Conservation (phyloP, 345 rosid species). For the Eutrema heterophyllum region DNA sequence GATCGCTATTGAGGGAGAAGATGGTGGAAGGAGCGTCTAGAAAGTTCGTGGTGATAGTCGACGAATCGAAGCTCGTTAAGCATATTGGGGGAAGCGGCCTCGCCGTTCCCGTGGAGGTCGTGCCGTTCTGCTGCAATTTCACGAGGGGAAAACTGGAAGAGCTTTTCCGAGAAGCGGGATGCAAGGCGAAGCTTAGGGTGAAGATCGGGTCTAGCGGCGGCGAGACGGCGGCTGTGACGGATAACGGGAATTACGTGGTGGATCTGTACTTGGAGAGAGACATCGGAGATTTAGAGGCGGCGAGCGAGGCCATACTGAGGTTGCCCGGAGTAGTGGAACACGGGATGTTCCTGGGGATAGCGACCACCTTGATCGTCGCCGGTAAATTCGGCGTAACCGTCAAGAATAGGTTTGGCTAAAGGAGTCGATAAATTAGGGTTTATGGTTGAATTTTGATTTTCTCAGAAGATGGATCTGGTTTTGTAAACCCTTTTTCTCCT, state of each 20-base stretch:
- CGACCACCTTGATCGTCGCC: conserved; percentile 86
- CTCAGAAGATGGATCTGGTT: background rate
- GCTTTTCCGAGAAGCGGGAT: conserved; percentile 60
- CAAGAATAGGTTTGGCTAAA: conserved; percentile 41
- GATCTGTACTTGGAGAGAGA: conserved; percentile 74
- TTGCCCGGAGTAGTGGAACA: conserved; percentile 91
- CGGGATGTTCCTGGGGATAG: conserved; percentile 90
- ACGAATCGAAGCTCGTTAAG: conserved; percentile 58
- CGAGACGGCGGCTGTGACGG: conserved; percentile 50
- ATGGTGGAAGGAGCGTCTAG: conserved; percentile 84
- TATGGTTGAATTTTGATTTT: conserved; percentile 12
- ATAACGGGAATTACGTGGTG: conserved; percentile 75
- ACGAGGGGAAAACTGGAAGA: conserved; percentile 46
- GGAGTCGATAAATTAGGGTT: conserved; percentile 12
- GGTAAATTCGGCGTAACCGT: conserved; percentile 67
- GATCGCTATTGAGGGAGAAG: conserved; percentile 83
- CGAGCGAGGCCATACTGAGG: conserved; percentile 62
- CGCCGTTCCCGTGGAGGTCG: conserved; percentile 82
- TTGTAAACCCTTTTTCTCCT: conserved; percentile 17
- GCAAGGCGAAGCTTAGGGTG: conserved; percentile 49
- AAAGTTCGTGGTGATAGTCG: conserved; percentile 69
- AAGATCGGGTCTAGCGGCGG: conserved; percentile 24
- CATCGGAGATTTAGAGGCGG: conserved; percentile 69
- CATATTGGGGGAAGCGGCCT: conserved; percentile 67
- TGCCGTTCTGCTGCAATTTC: conserved; percentile 78